Evolutionary conservation across 2,329 filamentous ascomycete species (phyloP), one percentile per base, ranked within the genome.

Genomic region (Teratosphaeria epicoccoides): DNA sequence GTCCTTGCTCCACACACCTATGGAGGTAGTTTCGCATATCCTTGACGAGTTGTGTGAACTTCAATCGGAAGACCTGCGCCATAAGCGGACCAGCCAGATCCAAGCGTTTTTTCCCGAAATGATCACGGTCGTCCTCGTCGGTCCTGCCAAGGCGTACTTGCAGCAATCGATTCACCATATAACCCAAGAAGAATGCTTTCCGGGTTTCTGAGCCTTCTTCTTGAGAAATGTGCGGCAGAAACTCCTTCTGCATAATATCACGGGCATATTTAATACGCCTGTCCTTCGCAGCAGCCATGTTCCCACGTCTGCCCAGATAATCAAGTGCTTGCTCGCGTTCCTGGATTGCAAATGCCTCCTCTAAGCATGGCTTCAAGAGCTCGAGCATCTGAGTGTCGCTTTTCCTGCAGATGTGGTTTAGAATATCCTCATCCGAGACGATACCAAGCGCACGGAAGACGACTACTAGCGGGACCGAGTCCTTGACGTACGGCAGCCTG

Each of bases 21-120:
- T 94, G 88, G 59, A 98, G 81, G 65, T 96, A 95, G 59, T 85
- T 85, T 69, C 88, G 87, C 49, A 97, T 83, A 62, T 98, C 93
- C 54, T 87, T 85, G 45, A 89, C 94, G 67, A 98, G 82, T 68
- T 93, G 87, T 57, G 88, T 83, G 68, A 96, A 91, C 54, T 97
- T 84, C 55, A 85, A 84, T 55, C 93, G 85, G 81, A 98, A 98
- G 43, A 98, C 79, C 67, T 94, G 95, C n/a, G 91, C 91, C 60
- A 98, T 82, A 52, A 98, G 77, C 26, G 93, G 91, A 57, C 93
- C 93, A 52, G 93, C 91, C 63, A 98, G 79, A 74, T 98, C 93
- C 52, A 98, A 78, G 59, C 93, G 86, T 79, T 98, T 98, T 79
- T 97, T 97, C 64, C 93, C 93, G 65, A 98, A 96, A 70, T 98